Evolutionary conservation across 2,329 filamentous ascomycete species (phyloP).

Genomic region (Elsinoe necatrix): DNA sequence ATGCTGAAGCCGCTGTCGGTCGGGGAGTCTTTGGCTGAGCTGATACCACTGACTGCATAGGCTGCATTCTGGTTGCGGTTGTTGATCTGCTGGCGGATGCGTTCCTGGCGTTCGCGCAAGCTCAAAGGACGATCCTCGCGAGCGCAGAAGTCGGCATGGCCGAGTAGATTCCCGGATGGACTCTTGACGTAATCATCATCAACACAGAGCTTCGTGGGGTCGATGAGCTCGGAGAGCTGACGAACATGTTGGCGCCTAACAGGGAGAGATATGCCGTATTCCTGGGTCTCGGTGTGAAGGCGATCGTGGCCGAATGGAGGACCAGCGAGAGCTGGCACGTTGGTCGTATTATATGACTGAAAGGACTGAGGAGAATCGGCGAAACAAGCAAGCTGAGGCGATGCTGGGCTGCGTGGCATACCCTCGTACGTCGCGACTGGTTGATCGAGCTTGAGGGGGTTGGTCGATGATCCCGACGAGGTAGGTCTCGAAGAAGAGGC

Average conservation of each 20-base stretch:
- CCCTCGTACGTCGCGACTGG: not conserved
- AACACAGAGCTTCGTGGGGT: conserved; percentile 22
- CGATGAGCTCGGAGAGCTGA: conserved; percentile 25
- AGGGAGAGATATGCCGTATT: conserved; percentile 21
- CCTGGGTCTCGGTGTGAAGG: conserved; percentile 7
- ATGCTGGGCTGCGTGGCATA: conserved; percentile 13
- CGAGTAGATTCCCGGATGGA: conserved; percentile 27
- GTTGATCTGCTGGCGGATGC: conserved; percentile 21
- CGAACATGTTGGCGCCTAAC: conserved; percentile 20
- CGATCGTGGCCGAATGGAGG: conserved; percentile 2
- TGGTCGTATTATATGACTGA: conserved; percentile 4
- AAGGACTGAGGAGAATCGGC: not conserved
- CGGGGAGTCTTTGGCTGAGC: not conserved
- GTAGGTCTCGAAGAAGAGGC: not conserved
- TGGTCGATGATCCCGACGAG: not conserved
- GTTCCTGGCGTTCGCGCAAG: conserved; percentile 31
- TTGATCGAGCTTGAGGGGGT: not conserved
- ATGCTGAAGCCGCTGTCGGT: conserved; percentile 4
- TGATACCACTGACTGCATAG: conserved; percentile 9
- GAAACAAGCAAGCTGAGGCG: not conserved
- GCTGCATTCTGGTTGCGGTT: not conserved
- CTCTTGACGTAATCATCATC: conserved; percentile 23
- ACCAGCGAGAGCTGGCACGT: conserved; percentile 1
- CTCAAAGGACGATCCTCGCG: conserved; percentile 27
- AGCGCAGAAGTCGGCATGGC: conserved; percentile 21